Percentiles rank a stretch among this genome's conserved stretches.
Conservation (phyloP, 106 monocot species). For the Dendrobium chrysotoxum region DNA sequence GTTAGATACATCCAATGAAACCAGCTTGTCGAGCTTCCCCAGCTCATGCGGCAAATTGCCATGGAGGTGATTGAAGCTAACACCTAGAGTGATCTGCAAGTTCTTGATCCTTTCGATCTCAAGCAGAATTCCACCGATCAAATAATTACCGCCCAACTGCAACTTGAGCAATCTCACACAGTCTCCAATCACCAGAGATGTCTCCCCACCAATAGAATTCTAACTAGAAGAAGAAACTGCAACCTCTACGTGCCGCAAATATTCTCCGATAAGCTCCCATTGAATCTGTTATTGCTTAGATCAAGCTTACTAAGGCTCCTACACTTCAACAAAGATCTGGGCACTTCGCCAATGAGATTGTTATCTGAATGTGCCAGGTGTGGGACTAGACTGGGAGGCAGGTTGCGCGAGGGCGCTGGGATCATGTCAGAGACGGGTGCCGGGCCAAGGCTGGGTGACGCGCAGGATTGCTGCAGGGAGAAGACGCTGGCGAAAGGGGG, state of each 20-base stretch:
- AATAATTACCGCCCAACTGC: constrained; percentile 60
- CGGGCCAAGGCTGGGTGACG: too few species aligned
- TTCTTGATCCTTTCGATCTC: constrained; percentile 71
- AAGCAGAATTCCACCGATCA: constrained; percentile 52
- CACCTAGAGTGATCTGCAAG: constrained; percentile 72
- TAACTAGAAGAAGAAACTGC: constrained; percentile 59
- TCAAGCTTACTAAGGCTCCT: constrained; percentile 80
- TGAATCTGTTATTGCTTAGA: constrained; percentile 61
- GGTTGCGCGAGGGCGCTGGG: too few species aligned
- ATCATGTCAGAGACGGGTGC: too few species aligned
- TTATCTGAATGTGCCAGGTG: constrained; percentile 24
- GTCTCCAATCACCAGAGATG: constrained; percentile 56
- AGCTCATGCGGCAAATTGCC: constrained; percentile 61
- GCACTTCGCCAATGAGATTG: constrained; percentile 52
- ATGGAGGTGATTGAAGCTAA: constrained; percentile 56
- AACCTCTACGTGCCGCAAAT: constrained; percentile 50
- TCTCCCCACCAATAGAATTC: constrained; percentile 45
- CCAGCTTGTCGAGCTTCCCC: constrained; percentile 83
- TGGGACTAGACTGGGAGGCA: too few species aligned
- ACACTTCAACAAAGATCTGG: constrained; percentile 47
- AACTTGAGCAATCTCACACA: constrained; percentile 60
- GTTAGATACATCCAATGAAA: constrained; percentile 65
- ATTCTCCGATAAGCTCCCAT: constrained; percentile 48
- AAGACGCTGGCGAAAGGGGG: too few species aligned
- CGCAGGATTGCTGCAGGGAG: too few species aligned